Percentiles rank a stretch among this genome's conserved stretches.
Conservation (phyloP, 768 basidiomycete genomes). For the Tylopilus plumbeoviolaceoides region DNA sequence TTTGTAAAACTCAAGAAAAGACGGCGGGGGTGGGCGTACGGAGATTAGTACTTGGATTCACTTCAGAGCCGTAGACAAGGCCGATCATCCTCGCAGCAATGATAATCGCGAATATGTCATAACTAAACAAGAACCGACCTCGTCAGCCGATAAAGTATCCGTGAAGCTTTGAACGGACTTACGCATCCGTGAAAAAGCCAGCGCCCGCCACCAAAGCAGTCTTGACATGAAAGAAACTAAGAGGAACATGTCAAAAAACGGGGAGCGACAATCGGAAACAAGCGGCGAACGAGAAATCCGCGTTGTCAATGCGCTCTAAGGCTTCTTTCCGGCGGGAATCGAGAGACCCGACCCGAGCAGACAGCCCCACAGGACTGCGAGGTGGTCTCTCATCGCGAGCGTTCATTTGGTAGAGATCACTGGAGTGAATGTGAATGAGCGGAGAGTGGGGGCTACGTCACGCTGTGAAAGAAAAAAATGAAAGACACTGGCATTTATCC, state of each 20-base stretch:
- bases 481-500: too few species aligned
- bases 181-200: neutral
- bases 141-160: neutral
- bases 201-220: neutral
- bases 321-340: neutral
- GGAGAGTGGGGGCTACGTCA: too few species aligned
- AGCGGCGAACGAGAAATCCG: neutral
- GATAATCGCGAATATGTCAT: neutral
- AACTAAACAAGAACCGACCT: neutral
- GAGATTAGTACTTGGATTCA: neutral
- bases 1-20: neutral
- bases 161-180: neutral
- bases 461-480: too few species aligned
- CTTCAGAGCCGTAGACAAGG: neutral
- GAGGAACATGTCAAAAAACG: neutral
- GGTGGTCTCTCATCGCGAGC: too few species aligned
- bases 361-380: too few species aligned
- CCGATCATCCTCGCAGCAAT: neutral
- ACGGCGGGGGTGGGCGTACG: neutral
- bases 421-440: too few species aligned
- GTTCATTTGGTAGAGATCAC: too few species aligned
- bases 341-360: neutral
- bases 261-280: neutral
- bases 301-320: neutral
- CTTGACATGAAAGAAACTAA: neutral